Evolutionary conservation across 352 stramenopile species (phyloP).

Genomic region (Pythium coloratum): DNA sequence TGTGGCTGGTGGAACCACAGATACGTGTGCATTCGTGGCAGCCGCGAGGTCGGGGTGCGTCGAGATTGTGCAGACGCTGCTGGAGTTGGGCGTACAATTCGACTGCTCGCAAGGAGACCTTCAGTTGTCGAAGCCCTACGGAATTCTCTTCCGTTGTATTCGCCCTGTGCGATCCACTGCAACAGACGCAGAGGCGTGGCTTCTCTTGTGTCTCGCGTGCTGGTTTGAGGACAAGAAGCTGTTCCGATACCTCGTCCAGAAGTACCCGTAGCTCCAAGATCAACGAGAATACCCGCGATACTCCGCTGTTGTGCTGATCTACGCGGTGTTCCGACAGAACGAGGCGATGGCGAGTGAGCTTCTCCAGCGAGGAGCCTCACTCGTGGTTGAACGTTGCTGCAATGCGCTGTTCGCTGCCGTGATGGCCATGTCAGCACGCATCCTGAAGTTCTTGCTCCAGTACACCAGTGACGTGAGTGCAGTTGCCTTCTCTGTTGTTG

Average conservation of each 20-base stretch:
- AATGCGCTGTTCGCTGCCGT: background rate
- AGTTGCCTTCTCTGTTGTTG: no score
- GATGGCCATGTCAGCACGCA: background rate
- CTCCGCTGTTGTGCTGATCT: background rate
- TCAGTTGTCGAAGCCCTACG: no score
- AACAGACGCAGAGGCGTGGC: background rate
- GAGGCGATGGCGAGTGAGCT: background rate
- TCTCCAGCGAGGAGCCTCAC: background rate
- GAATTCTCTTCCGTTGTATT: no score
- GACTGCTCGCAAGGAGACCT: no score
- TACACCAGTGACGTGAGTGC: no score
- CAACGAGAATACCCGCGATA: background rate
- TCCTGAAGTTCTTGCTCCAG: background rate
- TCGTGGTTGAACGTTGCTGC: background rate
- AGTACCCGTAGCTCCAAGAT: background rate
- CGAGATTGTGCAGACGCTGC: background rate
- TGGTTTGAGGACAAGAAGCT: background rate
- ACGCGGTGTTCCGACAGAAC: background rate
- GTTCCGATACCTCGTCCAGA: background rate
- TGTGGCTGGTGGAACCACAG: background rate
- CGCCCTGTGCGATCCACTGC: no score
- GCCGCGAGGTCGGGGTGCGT: background rate
- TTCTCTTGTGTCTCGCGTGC: background rate
- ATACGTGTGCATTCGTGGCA: background rate
- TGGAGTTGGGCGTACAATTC: background rate